Evolutionary conservation across 1,284 basidiomycete species (phyloP).

Genomic region (Stygiomarasmius scandens): DNA sequence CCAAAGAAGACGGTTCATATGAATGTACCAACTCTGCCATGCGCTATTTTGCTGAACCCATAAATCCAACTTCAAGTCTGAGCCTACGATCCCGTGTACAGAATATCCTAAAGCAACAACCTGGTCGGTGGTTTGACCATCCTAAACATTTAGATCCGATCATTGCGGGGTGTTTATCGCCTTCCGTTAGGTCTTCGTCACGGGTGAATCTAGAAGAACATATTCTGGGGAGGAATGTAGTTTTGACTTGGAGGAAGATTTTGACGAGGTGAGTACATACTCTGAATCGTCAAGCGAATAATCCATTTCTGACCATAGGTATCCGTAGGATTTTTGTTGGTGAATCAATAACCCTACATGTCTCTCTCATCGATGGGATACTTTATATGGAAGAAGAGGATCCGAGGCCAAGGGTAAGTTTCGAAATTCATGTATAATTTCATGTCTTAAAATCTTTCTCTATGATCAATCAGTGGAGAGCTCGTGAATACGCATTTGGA

Average conservation of each 20-base stretch:
- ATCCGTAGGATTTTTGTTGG: constrained; percentile 7
- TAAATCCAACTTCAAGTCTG: too few relatives aligned
- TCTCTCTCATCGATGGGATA: constrained; percentile 2
- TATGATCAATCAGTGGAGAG: neutral
- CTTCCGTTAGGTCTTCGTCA: too few relatives aligned
- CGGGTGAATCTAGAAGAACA: neutral
- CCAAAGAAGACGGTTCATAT: too few relatives aligned
- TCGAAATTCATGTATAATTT: neutral
- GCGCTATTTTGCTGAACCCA: too few relatives aligned
- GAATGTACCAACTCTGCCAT: too few relatives aligned
- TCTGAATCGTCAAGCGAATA: neutral
- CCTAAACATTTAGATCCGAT: too few relatives aligned
- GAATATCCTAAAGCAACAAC: too few relatives aligned
- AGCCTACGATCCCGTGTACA: too few relatives aligned
- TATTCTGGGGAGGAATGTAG: neutral
- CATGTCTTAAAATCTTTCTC: neutral
- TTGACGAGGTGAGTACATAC: neutral
- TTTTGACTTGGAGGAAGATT: constrained; percentile 6
- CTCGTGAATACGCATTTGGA: neutral
- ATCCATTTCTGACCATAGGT: neutral
- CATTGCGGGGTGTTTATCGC: too few relatives aligned
- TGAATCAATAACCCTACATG: neutral
- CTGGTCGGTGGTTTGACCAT: too few relatives aligned
- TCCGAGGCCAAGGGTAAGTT: constrained; percentile 5
- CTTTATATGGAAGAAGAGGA: constrained; percentile 13